A percentile compares a stretch with the other conserved stretches of the same genome.
These are phyloP conservation scores for Botrytis pseudocinerea DNA, from an alignment of 2,329 filamentous ascomycete genomes.

Conservation along the genomic window DNA sequence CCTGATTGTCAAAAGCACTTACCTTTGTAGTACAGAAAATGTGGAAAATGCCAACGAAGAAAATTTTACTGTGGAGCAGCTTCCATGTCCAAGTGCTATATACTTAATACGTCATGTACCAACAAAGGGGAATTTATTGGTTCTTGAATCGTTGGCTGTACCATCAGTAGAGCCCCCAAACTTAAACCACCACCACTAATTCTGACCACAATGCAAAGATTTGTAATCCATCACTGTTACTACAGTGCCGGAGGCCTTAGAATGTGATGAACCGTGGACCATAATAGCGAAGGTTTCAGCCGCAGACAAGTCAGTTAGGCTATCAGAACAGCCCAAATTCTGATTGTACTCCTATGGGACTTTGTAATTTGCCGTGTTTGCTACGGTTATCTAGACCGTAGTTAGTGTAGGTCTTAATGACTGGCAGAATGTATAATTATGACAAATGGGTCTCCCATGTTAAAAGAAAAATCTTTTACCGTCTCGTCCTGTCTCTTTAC, in stretches of 20 bases:
- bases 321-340: neutral
- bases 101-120: neutral
- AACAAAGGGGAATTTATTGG: neutral
- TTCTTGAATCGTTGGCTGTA: neutral
- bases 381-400: neutral
- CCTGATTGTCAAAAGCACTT: neutral
- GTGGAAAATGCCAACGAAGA: neutral
- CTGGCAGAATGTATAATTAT: too few relatives aligned
- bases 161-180: neutral
- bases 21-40: neutral
- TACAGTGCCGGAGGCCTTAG: neutral
- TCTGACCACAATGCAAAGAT: neutral
- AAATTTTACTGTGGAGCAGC: neutral
- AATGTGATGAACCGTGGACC: neutral
- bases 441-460: neutral
- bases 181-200: neutral
- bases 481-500: neutral
- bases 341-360: neutral
- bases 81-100: neutral
- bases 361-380: too few relatives aligned
- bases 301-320: neutral
- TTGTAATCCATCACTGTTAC: neutral
- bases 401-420: neutral
- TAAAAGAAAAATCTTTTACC: neutral
- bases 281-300: neutral